Base-by-base conservation (phyloP, 306 rosid species). In the Corylus heterophylla region DNA sequence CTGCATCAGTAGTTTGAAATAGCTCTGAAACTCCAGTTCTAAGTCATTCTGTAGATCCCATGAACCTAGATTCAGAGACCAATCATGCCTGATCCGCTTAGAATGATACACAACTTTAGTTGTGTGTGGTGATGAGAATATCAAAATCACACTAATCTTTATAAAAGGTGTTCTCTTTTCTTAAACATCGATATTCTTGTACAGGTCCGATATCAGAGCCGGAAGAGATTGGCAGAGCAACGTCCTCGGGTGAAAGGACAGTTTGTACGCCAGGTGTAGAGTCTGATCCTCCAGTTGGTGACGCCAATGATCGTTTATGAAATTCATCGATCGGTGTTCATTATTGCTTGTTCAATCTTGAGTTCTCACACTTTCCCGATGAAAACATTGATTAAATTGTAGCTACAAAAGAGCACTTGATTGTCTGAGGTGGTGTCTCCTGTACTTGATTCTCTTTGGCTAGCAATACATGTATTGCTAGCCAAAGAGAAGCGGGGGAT, bases 181-280 rank as follows among this genome's bases (percentile, higher is more conserved):
- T 35, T 39, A 18, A 69, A 69, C 45, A 31, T 63, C 52, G 45
- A 75, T 44, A 47, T 55, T 78, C 35, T 81, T 78, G 35, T 52
- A 12, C 85, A 90, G 94, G 91, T 92, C 20, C 82, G 94, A 74
- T 92, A 90, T 71, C 91, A 88, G 54, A 87, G 90, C 74, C 78
- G 94, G 74, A 88, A 90, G 83, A 72, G 71, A 81, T 80, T 84
- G 72, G 94, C 97, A 22, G 97, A 92, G 83, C 89, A 90, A 85
- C 85, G 94, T 39, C 94, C 88, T 8, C 83, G 97, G 64, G 86
- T 88, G 45, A 92, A 90, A 81, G 97, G 97, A 76, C 93, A 86
- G 75, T 90, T 92, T 70, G 91, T 88, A 44, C 91, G 91, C 2
- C 85, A 80, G 76, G 87, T 61, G n/a, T 84, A 79, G 5, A 66